phyloP scores from a whole-genome alignment of 148 eudicot species.

The Rhododendron ferrugineum region DNA sequence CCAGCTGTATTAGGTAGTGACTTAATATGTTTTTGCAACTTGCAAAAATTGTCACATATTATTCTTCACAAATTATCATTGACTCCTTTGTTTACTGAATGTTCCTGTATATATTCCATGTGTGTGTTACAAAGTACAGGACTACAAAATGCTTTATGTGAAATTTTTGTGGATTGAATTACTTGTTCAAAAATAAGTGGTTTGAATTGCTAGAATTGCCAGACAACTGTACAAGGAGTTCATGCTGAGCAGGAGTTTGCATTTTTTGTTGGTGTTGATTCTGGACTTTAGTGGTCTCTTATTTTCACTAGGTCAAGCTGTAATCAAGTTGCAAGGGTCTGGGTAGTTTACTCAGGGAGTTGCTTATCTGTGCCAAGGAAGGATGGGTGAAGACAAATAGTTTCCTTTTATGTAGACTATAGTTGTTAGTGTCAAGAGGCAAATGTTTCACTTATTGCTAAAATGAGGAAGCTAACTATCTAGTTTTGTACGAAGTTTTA shows the following conservation, averaged over 20 bases:
- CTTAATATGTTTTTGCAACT: too few species aligned
- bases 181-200: too few species aligned
- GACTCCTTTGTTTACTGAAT: neutral
- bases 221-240: neutral
- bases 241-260: neutral
- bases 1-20: too few species aligned
- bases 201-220: neutral
- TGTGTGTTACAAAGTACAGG: neutral
- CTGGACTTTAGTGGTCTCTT: neutral
- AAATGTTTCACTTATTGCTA: neutral
- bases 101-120: neutral
- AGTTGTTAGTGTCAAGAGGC: too few species aligned
- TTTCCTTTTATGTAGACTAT: neutral
- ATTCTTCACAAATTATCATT: neutral
- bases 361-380: neutral
- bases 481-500: neutral
- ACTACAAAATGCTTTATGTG: neutral
- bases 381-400: neutral
- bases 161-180: neutral
- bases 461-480: neutral
- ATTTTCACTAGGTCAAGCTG: neutral
- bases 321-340: neutral
- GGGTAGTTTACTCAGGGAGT: neutral
- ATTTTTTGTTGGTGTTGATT: neutral
- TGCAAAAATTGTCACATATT: neutral